Evolutionary conservation across 176 grass and related monocot genomes (phyloP), one percentile per base, ranked within the genome.

Genomic region (Triticum monococcum): DNA sequence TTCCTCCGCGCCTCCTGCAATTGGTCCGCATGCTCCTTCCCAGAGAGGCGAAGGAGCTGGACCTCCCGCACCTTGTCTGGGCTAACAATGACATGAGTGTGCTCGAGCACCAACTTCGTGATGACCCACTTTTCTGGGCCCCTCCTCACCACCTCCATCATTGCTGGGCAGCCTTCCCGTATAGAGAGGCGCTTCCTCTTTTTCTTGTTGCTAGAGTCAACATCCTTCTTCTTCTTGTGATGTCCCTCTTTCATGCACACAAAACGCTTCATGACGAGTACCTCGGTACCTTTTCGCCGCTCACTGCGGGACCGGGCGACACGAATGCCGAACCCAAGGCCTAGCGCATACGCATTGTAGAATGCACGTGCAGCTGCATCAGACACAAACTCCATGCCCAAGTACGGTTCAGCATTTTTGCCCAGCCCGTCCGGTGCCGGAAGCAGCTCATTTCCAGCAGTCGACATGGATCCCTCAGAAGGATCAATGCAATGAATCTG

Each of bases 241-340:
- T 98, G 96, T n/a, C 96, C 96, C 85, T 98, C 96, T 85, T 98
- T 98, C 78, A 98, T 61, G 83, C 96, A 98, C 64, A 98, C 96
- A 88, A 98, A 98, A 60, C 96, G 89, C 84, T 98, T 98, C 93
- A 94, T 98, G 52, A 96, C 90, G 4, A 98, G 86, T 35, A 95
- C 88, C 69, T 98, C 96, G 1, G 89, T 12, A 26, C 93, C 96
- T 80, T 98, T 98, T 57, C 96, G 84, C 22, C 88, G 57, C 84
- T 98, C 93, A 40, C 86, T 94, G 28, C 93, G 96, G 62, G 96
- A 95, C 46, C 96, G 72, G 71, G 96, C 93, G 7, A 98, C 96
- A 41, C 96, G 91, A 69, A 98, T 98, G 75, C 96, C 96, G 33
- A 98, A 98, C 33, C 96, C 96, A 38, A 90, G 66, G 56, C 80